These are phyloP conservation scores for Blastocystis sp. DNA, from an alignment of 352 stramenopile species.

Conservation along the genomic window DNA sequence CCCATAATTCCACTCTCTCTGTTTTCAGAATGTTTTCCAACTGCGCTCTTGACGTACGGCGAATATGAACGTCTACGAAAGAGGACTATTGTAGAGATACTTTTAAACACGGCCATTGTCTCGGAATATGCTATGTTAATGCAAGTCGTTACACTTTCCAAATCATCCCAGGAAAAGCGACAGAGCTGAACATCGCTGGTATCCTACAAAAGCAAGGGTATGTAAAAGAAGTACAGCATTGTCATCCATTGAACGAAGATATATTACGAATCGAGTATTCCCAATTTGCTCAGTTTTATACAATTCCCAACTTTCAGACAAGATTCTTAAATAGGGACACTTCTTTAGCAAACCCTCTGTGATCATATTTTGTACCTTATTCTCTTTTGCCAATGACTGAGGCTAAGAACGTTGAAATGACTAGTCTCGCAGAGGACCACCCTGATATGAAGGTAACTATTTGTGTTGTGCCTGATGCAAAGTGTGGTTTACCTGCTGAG, in stretches of 20 bases:
- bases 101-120: constrained; percentile 37
- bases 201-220: background rate
- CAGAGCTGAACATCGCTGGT: background rate
- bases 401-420: constrained; percentile 13
- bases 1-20: constrained; percentile 10
- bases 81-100: background rate
- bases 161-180: background rate
- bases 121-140: constrained; percentile 50
- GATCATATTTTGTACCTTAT: background rate
- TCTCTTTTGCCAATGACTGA: background rate
- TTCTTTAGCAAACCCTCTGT: background rate
- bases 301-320: too few relatives aligned
- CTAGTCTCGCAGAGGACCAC: background rate
- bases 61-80: constrained; percentile 38
- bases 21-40: background rate
- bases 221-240: background rate
- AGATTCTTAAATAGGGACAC: too few relatives aligned
- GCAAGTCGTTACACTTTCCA: background rate
- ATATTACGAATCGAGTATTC: too few relatives aligned
- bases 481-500: background rate
- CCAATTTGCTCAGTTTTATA: too few relatives aligned
- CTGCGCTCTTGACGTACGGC: background rate
- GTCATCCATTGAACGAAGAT: background rate
- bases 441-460: background rate
- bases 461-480: background rate